Evolutionary conservation across 371 early-diverging fungal species (phyloP).

Genomic region (Blakeslea trispora): DNA sequence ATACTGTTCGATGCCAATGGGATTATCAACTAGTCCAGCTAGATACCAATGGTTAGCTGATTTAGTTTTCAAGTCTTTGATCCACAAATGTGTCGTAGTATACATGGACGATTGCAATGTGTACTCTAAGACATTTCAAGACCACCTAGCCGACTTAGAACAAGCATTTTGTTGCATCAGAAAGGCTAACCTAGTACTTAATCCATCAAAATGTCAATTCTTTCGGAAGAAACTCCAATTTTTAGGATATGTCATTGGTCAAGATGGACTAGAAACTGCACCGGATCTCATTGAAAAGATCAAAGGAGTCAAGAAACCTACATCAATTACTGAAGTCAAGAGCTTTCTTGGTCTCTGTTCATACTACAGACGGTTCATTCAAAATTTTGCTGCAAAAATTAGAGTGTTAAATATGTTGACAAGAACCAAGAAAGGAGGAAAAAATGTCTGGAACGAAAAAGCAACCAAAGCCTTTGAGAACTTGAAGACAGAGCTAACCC

Average conservation of each 20-base stretch:
- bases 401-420: conserved; percentile 23
- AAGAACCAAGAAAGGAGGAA: conserved; percentile 25
- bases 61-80: conserved; percentile 23
- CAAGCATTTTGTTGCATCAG: conserved; percentile 35
- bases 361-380: conserved; percentile 38
- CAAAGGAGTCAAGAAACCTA: conserved; percentile 36
- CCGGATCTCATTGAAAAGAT: neutral
- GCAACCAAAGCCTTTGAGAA: conserved; percentile 23
- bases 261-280: conserved; percentile 24
- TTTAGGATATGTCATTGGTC: conserved; percentile 38
- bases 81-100: conserved; percentile 2
- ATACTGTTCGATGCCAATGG: conserved; percentile 55
- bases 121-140: conserved; percentile 43
- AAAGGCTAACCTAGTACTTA: conserved; percentile 28
- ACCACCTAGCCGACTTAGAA: conserved; percentile 43
- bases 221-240: conserved; percentile 25
- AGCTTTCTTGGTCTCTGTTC: conserved; percentile 30
- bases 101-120: conserved; percentile 39
- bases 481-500: conserved; percentile 14
- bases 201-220: conserved; percentile 56
- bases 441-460: conserved; percentile 15
- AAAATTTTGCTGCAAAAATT: conserved; percentile 6
- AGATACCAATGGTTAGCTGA: conserved; percentile 37
- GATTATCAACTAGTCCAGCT: conserved; percentile 14
- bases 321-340: conserved; percentile 46